These are phyloP conservation scores for Podospora pseudopauciseta DNA, from an alignment of 495 filamentous ascomycete genomes.

Conservation along the genomic window DNA sequence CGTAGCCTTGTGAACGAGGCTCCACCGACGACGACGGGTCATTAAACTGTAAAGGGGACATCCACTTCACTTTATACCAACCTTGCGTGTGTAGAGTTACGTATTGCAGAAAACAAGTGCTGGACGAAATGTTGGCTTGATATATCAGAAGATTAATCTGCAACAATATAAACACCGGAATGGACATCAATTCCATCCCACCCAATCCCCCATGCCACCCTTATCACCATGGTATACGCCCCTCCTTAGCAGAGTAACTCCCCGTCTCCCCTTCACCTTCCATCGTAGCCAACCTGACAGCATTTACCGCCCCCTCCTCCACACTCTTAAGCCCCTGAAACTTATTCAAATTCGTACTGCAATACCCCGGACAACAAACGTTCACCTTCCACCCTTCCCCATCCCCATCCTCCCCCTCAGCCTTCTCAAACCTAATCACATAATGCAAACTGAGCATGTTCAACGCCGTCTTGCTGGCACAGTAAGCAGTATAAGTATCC, in stretches of 20 bases:
- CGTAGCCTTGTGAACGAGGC: neutral
- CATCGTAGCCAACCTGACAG: slow-evolving; percentile 21
- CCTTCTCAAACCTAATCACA: slow-evolving; percentile 11
- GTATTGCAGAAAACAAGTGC: too few relatives aligned
- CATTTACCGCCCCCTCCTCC: slow-evolving; percentile 20
- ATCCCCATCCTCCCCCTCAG: slow-evolving; percentile 24
- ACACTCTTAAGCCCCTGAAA: neutral
- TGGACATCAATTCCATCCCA: too few relatives aligned
- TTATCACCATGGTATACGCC: slow-evolving; percentile 16
- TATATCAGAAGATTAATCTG: too few relatives aligned
- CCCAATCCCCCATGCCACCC: too few relatives aligned
- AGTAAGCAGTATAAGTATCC: slow-evolving; percentile 21
- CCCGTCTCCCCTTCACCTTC: slow-evolving; percentile 23
- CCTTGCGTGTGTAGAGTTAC: too few relatives aligned
- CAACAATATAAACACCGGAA: too few relatives aligned
- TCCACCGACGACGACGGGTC: neutral
- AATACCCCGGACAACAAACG: slow-evolving; percentile 23
- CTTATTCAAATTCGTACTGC: slow-evolving; percentile 23
- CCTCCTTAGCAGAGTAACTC: slow-evolving; percentile 20
- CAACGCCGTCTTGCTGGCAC: slow-evolving; percentile 39
- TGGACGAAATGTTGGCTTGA: too few relatives aligned
- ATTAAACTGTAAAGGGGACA: neutral
- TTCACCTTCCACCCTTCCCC: slow-evolving; percentile 30
- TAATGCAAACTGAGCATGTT: slow-evolving; percentile 37
- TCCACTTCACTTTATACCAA: neutral